Percentiles rank a stretch among this genome's conserved stretches.
Conservation (phyloP, 2,329 filamentous ascomycete species). For the Coniosporium tulheliwenetii region DNA sequence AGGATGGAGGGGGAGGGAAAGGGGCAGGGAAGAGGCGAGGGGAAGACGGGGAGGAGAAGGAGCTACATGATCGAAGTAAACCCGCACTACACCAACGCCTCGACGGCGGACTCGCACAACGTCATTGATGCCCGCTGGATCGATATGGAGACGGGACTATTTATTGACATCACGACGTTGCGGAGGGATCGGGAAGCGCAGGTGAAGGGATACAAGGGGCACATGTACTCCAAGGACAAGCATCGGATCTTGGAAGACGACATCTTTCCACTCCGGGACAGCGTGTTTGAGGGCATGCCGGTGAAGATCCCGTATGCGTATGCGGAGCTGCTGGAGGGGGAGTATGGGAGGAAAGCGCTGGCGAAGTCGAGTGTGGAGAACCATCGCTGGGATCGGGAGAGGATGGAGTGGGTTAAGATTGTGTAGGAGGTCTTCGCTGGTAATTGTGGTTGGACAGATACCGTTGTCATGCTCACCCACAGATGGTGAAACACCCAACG, state of each 20-base stretch:
- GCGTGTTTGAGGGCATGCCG: slow-evolving; percentile 35
- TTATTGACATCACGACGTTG: slow-evolving; percentile 46
- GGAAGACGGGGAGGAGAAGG: slow-evolving; percentile 4
- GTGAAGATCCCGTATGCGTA: slow-evolving; percentile 43
- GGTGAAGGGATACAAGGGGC: slow-evolving; percentile 20
- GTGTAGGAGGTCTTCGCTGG: not conserved
- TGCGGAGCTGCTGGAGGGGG: slow-evolving; percentile 34
- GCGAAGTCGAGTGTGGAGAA: slow-evolving; percentile 28
- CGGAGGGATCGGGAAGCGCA: slow-evolving; percentile 27
- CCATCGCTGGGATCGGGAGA: slow-evolving; percentile 23
- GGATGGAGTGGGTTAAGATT: slow-evolving; percentile 12
- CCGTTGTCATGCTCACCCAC: too few relatives aligned
- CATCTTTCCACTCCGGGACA: slow-evolving; percentile 41
- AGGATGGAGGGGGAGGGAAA: slow-evolving; percentile 9
- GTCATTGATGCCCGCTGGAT: slow-evolving; percentile 47
- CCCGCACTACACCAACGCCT: slow-evolving; percentile 33
- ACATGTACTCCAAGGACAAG: slow-evolving; percentile 40
- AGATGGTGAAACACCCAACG: too few relatives aligned
- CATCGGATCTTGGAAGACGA: slow-evolving; percentile 37
- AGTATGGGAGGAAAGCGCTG: slow-evolving; percentile 36
- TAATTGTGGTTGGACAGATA: too few relatives aligned
- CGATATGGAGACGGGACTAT: slow-evolving; percentile 41
- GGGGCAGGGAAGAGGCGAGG: slow-evolving; percentile 13
- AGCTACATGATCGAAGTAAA: slow-evolving; percentile 44
- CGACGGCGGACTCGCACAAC: slow-evolving; percentile 32